A percentile compares a stretch with the other conserved stretches of the same genome.
These are phyloP conservation scores for Paecilomyces sp. DNA, from an alignment of 2,329 filamentous ascomycete genomes.

Conservation along the genomic window DNA sequence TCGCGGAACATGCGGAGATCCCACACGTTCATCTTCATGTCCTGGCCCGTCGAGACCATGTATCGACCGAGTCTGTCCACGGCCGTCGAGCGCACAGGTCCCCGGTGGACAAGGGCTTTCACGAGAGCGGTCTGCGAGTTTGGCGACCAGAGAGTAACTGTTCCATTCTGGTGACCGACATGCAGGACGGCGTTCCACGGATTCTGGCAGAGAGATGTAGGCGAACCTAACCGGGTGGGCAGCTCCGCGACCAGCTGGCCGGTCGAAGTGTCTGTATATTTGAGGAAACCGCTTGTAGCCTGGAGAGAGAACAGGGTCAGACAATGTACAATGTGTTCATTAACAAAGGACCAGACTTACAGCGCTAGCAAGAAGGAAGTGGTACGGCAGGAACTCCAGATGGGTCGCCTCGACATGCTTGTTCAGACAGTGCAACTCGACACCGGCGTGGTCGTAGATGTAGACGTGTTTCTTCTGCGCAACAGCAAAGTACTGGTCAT, in stretches of 20 bases:
- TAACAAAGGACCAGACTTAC: slow-evolving; percentile 44
- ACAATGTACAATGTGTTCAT: background rate
- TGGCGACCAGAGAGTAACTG: slow-evolving; percentile 91
- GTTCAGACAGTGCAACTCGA: slow-evolving; percentile 84
- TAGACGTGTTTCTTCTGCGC: slow-evolving; percentile 96
- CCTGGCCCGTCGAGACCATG: slow-evolving; percentile 90
- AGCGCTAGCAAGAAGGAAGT: slow-evolving; percentile 84
- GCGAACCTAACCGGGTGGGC: slow-evolving; percentile 74
- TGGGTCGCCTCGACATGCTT: slow-evolving; percentile 87
- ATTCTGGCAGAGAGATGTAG: slow-evolving; percentile 80
- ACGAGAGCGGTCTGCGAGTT: slow-evolving; percentile 81
- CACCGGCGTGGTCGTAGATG: slow-evolving; percentile 86
- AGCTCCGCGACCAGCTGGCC: slow-evolving; percentile 82
- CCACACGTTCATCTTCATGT: slow-evolving; percentile 89
- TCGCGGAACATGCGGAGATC: slow-evolving; percentile 92
- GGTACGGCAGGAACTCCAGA: slow-evolving; percentile 94
- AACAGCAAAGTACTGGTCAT: slow-evolving; percentile 86
- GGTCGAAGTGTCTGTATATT: slow-evolving; percentile 93
- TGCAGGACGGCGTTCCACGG: slow-evolving; percentile 88
- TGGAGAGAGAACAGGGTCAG: slow-evolving; percentile 26
- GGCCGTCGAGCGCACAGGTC: slow-evolving; percentile 77
- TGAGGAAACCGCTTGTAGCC: slow-evolving; percentile 74
- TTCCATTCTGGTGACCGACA: slow-evolving; percentile 89
- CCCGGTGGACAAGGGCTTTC: slow-evolving; percentile 82
- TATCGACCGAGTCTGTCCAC: slow-evolving; percentile 87